Percentiles rank a stretch among this genome's conserved stretches.
Conservation (phyloP, 2,329 filamentous ascomycete genomes). For the Pestalotiopsis sp. region DNA sequence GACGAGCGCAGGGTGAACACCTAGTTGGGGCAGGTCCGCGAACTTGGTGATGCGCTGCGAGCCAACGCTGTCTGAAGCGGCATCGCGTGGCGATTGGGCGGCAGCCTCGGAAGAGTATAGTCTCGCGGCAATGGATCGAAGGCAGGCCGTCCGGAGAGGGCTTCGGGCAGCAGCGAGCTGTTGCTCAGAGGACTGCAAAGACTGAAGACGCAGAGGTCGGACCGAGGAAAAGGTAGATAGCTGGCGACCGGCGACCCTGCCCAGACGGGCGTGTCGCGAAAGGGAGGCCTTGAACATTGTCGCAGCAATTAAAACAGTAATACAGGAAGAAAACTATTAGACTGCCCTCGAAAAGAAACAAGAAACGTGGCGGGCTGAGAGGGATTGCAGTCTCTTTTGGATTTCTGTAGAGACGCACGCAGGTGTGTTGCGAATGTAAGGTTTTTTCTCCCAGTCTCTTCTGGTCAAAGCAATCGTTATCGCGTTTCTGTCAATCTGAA, state of each 20-base stretch:
- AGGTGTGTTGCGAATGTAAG: background rate
- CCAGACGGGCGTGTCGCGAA: constrained; percentile 17
- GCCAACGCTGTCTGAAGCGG: background rate
- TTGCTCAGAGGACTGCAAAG: constrained; percentile 9
- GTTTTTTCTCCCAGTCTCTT: background rate
- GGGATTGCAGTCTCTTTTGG: background rate
- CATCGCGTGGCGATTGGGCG: background rate
- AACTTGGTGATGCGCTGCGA: constrained; percentile 42
- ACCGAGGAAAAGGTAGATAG: constrained; percentile 14
- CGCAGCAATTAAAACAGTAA: background rate
- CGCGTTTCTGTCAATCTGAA: background rate
- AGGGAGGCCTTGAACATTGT: constrained; percentile 19
- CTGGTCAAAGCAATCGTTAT: background rate
- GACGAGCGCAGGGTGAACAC: constrained; percentile 68
- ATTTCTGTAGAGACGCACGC: background rate
- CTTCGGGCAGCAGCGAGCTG: background rate
- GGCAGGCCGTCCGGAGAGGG: background rate
- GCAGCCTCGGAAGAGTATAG: constrained; percentile 15
- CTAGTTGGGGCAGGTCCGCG: constrained; percentile 43
- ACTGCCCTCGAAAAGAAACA: background rate
- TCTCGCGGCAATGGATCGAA: background rate
- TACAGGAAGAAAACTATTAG: background rate
- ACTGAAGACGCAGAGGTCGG: constrained; percentile 14
- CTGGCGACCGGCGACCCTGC: constrained; percentile 15
- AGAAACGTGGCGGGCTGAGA: background rate